A percentile compares a stretch with the other conserved stretches of the same genome.
Conservation (phyloP, 2,329 filamentous ascomycete genomes). For the Diaporthe vexans region DNA sequence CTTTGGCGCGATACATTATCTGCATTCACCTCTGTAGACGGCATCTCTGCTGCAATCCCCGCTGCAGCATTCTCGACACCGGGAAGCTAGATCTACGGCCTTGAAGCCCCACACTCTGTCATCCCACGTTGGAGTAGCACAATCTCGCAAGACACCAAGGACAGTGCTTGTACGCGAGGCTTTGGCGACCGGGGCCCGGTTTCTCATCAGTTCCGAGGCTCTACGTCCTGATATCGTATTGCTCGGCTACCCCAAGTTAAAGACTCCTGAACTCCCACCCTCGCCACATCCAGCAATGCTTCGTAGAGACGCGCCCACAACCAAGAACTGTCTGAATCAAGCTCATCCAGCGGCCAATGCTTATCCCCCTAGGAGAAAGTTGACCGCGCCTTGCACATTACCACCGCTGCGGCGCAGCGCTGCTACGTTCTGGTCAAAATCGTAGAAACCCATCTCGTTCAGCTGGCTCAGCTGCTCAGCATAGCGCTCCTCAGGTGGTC, state of each 20-base stretch:
- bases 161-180: neutral
- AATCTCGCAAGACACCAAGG: neutral
- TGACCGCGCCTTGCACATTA: conserved; percentile 92
- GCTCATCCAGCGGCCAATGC: too few relatives aligned
- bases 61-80: neutral
- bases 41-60: neutral
- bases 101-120: neutral
- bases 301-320: conserved; percentile 15
- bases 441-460: conserved; percentile 99
- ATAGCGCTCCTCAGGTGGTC: conserved; percentile 94
- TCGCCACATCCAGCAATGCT: conserved; percentile 26
- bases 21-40: neutral
- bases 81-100: neutral
- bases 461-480: conserved; percentile 90
- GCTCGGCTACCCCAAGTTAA: conserved; percentile 6
- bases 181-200: neutral
- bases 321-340: conserved; percentile 1
- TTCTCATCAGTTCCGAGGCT: conserved; percentile 14
- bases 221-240: conserved; percentile 29
- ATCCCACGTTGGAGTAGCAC: neutral
- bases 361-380: conserved; percentile 72
- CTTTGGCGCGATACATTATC: too few relatives aligned
- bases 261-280: conserved; percentile 27
- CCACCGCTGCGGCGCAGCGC: conserved; percentile 91
- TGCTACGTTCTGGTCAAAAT: conserved; percentile 93